These are phyloP conservation scores for Elsinoe batatas DNA, from an alignment of 2,329 filamentous ascomycete species.

Conservation along the genomic window DNA sequence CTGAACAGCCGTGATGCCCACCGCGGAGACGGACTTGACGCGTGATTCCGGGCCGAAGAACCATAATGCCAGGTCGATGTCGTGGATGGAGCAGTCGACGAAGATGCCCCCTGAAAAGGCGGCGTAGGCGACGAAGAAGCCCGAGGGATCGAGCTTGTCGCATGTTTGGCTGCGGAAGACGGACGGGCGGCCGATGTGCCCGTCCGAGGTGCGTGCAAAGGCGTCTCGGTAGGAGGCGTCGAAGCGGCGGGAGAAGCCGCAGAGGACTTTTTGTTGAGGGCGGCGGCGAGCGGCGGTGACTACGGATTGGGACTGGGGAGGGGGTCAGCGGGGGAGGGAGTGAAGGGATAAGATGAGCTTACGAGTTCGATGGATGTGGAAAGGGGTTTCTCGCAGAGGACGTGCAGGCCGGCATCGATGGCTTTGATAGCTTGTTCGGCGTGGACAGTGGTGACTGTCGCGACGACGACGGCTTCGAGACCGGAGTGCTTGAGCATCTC, in stretches of 20 bases:
- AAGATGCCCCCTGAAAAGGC: slow-evolving; percentile 59
- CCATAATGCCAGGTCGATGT: slow-evolving; percentile 57
- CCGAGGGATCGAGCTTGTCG: slow-evolving; percentile 54
- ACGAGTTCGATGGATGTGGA: slow-evolving; percentile 51
- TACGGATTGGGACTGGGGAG: slow-evolving; percentile 48
- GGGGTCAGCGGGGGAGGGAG: neutral
- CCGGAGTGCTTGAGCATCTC: slow-evolving; percentile 48
- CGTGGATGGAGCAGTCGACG: slow-evolving; percentile 61
- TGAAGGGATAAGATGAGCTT: slow-evolving; percentile 22
- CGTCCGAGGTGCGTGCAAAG: slow-evolving; percentile 40
- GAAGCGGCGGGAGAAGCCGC: slow-evolving; percentile 57
- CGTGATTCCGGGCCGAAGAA: slow-evolving; percentile 48
- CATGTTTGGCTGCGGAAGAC: slow-evolving; percentile 57
- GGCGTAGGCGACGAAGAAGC: slow-evolving; percentile 60
- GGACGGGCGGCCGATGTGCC: slow-evolving; percentile 49
- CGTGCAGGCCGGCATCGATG: slow-evolving; percentile 45
- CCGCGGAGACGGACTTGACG: slow-evolving; percentile 47
- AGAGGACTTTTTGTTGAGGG: slow-evolving; percentile 56
- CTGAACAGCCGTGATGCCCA: slow-evolving; percentile 51
- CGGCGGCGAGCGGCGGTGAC: slow-evolving; percentile 43
- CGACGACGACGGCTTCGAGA: slow-evolving; percentile 46
- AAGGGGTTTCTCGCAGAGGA: slow-evolving; percentile 51
- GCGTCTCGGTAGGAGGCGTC: slow-evolving; percentile 56
- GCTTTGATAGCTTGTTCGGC: slow-evolving; percentile 49
- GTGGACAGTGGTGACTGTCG: slow-evolving; percentile 46